Evolutionary conservation across 2,329 filamentous ascomycete species (phyloP).

Genomic region (Fusarium ambrosium): DNA sequence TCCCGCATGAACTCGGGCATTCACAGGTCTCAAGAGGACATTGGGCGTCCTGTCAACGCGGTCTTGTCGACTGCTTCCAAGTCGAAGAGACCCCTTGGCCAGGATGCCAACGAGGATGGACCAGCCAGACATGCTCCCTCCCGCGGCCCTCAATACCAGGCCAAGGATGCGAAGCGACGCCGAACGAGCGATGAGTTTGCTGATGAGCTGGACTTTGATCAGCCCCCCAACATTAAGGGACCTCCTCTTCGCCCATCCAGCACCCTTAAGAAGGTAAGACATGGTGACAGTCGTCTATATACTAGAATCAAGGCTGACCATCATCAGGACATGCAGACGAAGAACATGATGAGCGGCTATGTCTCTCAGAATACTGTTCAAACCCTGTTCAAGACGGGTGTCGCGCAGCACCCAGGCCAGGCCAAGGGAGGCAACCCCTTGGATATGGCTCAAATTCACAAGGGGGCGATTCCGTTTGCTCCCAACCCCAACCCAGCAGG

Average conservation of each 20-base stretch:
- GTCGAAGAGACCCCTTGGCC: slow-evolving; percentile 82
- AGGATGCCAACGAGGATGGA: slow-evolving; percentile 70
- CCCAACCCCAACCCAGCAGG: slow-evolving; percentile 72
- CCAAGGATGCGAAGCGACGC: slow-evolving; percentile 82
- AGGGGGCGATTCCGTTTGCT: slow-evolving; percentile 90
- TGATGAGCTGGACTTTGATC: slow-evolving; percentile 71
- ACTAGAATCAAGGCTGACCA: slow-evolving; percentile 50
- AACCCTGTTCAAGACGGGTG: slow-evolving; percentile 75
- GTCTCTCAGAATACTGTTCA: slow-evolving; percentile 67
- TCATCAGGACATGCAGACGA: slow-evolving; percentile 69
- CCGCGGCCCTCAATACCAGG: slow-evolving; percentile 74
- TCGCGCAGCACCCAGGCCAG: slow-evolving; percentile 77
- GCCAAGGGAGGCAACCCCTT: slow-evolving; percentile 76
- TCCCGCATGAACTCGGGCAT: slow-evolving; percentile 72
- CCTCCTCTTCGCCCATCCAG: slow-evolving; percentile 88
- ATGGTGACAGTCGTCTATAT: background rate
- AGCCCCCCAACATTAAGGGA: slow-evolving; percentile 76
- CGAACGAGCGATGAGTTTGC: slow-evolving; percentile 81
- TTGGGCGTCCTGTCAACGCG: slow-evolving; percentile 71
- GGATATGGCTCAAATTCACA: slow-evolving; percentile 90
- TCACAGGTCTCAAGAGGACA: slow-evolving; percentile 69
- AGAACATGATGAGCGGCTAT: slow-evolving; percentile 73
- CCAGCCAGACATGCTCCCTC: slow-evolving; percentile 59
- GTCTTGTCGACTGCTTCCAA: slow-evolving; percentile 71
- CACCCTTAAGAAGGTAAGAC: slow-evolving; percentile 74